Conservation (phyloP, 495 filamentous ascomycete genomes). For the Neurospora intermedia region DNA sequence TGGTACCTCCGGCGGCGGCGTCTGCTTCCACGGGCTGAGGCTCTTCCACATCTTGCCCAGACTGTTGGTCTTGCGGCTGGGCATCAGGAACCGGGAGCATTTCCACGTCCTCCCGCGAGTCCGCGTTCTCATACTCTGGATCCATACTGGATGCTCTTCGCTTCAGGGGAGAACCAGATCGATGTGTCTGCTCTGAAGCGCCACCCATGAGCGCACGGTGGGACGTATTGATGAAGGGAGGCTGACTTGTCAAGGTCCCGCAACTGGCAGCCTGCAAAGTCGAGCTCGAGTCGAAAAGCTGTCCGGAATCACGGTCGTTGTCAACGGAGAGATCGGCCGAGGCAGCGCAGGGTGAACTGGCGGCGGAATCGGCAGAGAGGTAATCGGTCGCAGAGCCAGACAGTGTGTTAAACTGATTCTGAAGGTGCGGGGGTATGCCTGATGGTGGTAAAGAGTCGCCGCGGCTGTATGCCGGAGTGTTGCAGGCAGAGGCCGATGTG, state of each 20-base stretch:
- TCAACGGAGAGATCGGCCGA: constrained; percentile 63
- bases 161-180: constrained; percentile 46
- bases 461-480: constrained; percentile 48
- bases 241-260: constrained; percentile 22
- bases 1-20: not conserved
- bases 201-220: constrained; percentile 44
- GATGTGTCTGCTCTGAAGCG: constrained; percentile 36
- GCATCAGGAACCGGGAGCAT: constrained; percentile 26
- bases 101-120: constrained; percentile 37
- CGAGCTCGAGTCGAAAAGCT: constrained; percentile 19
- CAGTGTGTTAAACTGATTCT: constrained; percentile 32
- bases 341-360: constrained; percentile 61
- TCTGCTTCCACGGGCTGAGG: not conserved
- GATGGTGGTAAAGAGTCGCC: constrained; percentile 43
- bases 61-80: constrained; percentile 1
- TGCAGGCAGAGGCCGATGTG: constrained; percentile 22
- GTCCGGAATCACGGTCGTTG: constrained; percentile 45
- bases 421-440: constrained; percentile 37
- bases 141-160: constrained; percentile 46
- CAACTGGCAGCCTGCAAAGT: constrained; percentile 10
- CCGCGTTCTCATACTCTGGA: constrained; percentile 21
- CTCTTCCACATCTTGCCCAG: not conserved
- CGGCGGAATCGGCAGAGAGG: constrained; percentile 34
- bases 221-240: constrained; percentile 30
- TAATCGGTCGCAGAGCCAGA: constrained; percentile 37